phyloP scores from a whole-genome alignment of 1,139 yeast species.

The Yamadazyma trypodendri region DNA sequence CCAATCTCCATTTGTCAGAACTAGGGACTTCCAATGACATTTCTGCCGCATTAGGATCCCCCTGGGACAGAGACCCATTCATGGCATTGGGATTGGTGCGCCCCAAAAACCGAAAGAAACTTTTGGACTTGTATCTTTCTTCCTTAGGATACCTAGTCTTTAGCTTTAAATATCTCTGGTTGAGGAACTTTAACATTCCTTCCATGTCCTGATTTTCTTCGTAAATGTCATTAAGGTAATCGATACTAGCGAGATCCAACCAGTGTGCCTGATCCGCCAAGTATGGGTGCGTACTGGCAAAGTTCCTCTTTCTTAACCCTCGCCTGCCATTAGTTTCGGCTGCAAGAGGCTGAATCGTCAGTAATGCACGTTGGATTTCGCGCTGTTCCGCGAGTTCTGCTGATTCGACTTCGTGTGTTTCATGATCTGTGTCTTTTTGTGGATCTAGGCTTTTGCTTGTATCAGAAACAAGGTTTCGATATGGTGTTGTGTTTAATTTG shows the following conservation, averaged over 20 bases:
- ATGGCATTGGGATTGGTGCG: slow-evolving; percentile 10
- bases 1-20: slow-evolving; percentile 8
- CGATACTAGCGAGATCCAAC: slow-evolving; percentile 37
- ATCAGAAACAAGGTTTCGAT: neutral
- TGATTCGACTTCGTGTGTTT: too few species aligned
- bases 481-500: neutral
- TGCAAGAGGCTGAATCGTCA: slow-evolving; percentile 14
- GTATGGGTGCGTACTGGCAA: slow-evolving; percentile 49
- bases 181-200: slow-evolving; percentile 34
- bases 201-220: slow-evolving; percentile 34
- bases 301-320: slow-evolving; percentile 43
- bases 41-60: slow-evolving; percentile 6
- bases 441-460: too few species aligned
- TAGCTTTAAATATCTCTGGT: slow-evolving; percentile 32
- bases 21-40: neutral
- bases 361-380: slow-evolving; percentile 13
- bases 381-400: slow-evolving; percentile 2
- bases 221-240: slow-evolving; percentile 39
- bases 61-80: slow-evolving; percentile 8
- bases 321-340: too few species aligned
- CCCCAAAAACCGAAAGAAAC: slow-evolving; percentile 26
- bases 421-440: too few species aligned
- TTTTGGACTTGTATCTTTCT: slow-evolving; percentile 39
- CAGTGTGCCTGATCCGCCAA: slow-evolving; percentile 49
- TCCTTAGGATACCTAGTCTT: slow-evolving; percentile 38